Evolutionary conservation across 106 monocot genomes (phyloP).

Genomic region (Dendrobium officinale): DNA sequence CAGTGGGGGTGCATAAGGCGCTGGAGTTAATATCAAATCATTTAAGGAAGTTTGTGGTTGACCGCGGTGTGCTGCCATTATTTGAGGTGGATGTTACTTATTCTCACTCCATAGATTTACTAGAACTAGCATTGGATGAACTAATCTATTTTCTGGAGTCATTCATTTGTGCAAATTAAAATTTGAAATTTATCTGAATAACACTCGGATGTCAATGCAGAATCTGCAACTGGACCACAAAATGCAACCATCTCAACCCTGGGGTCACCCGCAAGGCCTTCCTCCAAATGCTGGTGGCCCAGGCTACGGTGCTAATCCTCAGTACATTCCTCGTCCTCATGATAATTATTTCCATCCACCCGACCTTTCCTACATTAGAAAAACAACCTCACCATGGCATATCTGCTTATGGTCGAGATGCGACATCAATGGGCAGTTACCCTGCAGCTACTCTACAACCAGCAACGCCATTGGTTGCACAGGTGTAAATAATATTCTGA

Average conservation of each 20-base stretch:
- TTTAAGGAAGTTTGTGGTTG: slow-evolving; percentile 62
- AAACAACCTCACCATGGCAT: slow-evolving; percentile 69
- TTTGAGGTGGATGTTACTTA: slow-evolving; percentile 29
- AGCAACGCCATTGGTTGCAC: slow-evolving; percentile 23
- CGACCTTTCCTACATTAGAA: slow-evolving; percentile 47
- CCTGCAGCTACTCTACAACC: slow-evolving; percentile 32
- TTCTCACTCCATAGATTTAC: neutral
- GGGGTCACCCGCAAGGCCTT: slow-evolving; percentile 63
- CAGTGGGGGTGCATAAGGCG: slow-evolving; percentile 38
- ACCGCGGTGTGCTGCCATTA: slow-evolving; percentile 50
- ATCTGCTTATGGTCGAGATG: slow-evolving; percentile 68
- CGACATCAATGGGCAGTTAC: slow-evolving; percentile 32
- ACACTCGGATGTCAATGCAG: slow-evolving; percentile 38
- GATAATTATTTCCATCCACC: slow-evolving; percentile 63
- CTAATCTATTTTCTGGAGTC: neutral
- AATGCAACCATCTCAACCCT: slow-evolving; percentile 60
- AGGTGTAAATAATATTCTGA: slow-evolving; percentile 21
- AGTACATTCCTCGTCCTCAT: slow-evolving; percentile 49
- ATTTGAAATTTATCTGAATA: neutral
- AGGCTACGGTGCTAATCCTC: slow-evolving; percentile 58
- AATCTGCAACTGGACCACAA: slow-evolving; percentile 52
- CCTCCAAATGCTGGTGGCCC: slow-evolving; percentile 32
- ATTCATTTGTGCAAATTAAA: neutral
- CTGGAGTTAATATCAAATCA: slow-evolving; percentile 46
- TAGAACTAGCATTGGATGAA: neutral